A percentile compares a stretch with the other conserved stretches of the same genome.
Conservation (phyloP, 495 filamentous ascomycete species). For the Talaromyces proteolyticus region DNA sequence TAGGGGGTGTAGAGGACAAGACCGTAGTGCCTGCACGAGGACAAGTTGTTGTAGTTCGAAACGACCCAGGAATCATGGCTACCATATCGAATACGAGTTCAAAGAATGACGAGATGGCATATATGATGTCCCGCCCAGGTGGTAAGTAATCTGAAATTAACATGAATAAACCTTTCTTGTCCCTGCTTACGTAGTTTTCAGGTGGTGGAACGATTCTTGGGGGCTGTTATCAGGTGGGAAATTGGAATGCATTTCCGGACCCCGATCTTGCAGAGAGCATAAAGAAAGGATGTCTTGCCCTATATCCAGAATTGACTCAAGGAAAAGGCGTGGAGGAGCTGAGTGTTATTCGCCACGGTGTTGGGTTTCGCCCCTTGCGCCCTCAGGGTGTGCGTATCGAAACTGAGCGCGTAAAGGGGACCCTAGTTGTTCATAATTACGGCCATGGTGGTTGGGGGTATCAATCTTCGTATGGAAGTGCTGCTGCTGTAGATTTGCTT, state of each 20-base stretch:
- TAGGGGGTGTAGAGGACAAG: conserved; percentile 79
- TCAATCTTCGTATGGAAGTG: conserved; percentile 82
- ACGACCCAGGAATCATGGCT: conserved; percentile 67
- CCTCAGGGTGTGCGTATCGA: conserved; percentile 77
- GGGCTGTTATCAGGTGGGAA: conserved; percentile 75
- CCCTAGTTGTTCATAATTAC: conserved; percentile 87
- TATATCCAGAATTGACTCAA: conserved; percentile 61
- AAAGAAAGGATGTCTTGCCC: conserved; percentile 73
- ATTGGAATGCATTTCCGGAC: conserved; percentile 79
- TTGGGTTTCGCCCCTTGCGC: conserved; percentile 77
- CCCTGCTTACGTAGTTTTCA: conserved; percentile 66
- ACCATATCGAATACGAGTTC: conserved; percentile 72
- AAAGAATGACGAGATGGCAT: conserved; percentile 70
- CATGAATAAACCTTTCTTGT: conserved; percentile 58
- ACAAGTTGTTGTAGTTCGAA: conserved; percentile 84
- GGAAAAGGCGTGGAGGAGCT: conserved; percentile 77
- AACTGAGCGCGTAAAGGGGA: conserved; percentile 64
- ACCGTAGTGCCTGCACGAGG: conserved; percentile 74
- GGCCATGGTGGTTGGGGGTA: conserved; percentile 93
- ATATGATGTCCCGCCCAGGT: conserved; percentile 86
- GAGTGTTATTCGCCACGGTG: conserved; percentile 78
- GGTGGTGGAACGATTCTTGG: conserved; percentile 76
- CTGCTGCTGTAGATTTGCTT: conserved; percentile 60
- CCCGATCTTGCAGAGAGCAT: conserved; percentile 76
- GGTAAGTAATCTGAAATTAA: conserved; percentile 37